Percentiles rank a stretch among this genome's conserved stretches.
These are phyloP conservation scores for Bryoerythrophyllum caledonicum DNA, from an alignment of 225 moss, liverwort and hornwort species.

Conservation along the genomic window DNA sequence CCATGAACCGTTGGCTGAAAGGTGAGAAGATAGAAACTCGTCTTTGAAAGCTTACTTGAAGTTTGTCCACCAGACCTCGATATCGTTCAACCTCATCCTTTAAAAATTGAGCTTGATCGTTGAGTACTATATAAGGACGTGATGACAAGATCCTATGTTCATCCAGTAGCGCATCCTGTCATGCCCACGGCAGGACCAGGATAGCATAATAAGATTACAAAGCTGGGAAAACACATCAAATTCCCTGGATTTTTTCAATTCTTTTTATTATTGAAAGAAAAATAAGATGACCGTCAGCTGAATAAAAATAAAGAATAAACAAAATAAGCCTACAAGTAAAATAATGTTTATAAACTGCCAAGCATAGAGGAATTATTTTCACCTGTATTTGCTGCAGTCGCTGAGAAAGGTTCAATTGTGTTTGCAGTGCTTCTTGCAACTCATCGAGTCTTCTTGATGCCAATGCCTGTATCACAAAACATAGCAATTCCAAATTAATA, in stretches of 20 bases:
- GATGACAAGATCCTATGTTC: constrained; percentile 88
- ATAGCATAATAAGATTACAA: constrained; percentile 21
- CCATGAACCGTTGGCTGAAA: constrained; percentile 4
- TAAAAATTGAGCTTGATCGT: constrained; percentile 72
- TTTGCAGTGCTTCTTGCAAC: constrained; percentile 85
- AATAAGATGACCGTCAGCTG: neutral
- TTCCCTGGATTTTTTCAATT: neutral
- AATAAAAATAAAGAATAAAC: constrained; percentile 1
- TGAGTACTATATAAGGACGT: constrained; percentile 72
- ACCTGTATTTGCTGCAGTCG: constrained; percentile 92
- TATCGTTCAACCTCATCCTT: constrained; percentile 77
- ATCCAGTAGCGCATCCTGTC: constrained; percentile 77
- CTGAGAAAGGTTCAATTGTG: constrained; percentile 76
- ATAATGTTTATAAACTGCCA: neutral
- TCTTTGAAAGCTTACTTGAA: constrained; percentile 56
- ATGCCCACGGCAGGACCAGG: constrained; percentile 31
- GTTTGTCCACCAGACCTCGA: constrained; percentile 63
- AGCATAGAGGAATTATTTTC: neutral
- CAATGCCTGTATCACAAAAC: constrained; percentile 53
- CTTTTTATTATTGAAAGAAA: too few species aligned
- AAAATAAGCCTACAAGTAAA: constrained; percentile 3
- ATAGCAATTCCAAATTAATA: constrained; percentile 3
- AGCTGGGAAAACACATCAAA: neutral
- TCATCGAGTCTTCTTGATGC: constrained; percentile 84
- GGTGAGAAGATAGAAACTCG: neutral